Evolutionary conservation across 2,329 filamentous ascomycete genomes (phyloP).

Genomic region (Pestalotiopsis sp.): DNA sequence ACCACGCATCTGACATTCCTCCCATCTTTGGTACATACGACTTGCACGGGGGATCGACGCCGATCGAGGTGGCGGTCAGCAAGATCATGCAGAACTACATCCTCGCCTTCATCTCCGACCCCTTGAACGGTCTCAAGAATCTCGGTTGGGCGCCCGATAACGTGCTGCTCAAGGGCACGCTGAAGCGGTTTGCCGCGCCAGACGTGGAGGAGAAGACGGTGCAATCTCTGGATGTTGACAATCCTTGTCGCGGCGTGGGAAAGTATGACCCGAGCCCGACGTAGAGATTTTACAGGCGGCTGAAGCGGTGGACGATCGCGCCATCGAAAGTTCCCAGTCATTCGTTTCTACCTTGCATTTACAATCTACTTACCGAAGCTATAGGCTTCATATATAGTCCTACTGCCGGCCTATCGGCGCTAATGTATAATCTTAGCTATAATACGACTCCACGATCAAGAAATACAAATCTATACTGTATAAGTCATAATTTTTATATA

Average conservation of each 20-base stretch:
- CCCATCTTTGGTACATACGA: slow-evolving; percentile 32
- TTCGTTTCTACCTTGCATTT: not conserved
- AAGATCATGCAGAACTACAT: slow-evolving; percentile 13
- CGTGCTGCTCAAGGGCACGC: not conserved
- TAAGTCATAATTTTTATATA: not conserved
- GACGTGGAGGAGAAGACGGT: not conserved
- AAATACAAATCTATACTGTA: not conserved
- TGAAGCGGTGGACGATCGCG: not conserved
- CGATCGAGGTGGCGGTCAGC: slow-evolving; percentile 19
- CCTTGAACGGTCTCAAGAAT: slow-evolving; percentile 6
- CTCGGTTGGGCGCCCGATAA: slow-evolving; percentile 3
- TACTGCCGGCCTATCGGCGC: not conserved
- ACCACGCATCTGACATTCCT: slow-evolving; percentile 27
- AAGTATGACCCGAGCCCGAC: slow-evolving; percentile 6
- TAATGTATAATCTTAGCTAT: slow-evolving; percentile 4
- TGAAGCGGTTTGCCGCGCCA: slow-evolving; percentile 7
- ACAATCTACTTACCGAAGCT: not conserved
- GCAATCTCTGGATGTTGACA: slow-evolving; percentile 3
- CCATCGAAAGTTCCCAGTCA: not conserved
- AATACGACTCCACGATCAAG: not conserved
- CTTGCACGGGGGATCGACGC: slow-evolving; percentile 24
- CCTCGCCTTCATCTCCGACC: not conserved
- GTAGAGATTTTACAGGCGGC: not conserved
- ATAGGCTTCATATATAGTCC: not conserved
- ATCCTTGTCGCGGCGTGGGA: not conserved